Base-by-base conservation (phyloP, 1,139 yeast genomes). In the Wickerhamomyces sp. region DNA sequence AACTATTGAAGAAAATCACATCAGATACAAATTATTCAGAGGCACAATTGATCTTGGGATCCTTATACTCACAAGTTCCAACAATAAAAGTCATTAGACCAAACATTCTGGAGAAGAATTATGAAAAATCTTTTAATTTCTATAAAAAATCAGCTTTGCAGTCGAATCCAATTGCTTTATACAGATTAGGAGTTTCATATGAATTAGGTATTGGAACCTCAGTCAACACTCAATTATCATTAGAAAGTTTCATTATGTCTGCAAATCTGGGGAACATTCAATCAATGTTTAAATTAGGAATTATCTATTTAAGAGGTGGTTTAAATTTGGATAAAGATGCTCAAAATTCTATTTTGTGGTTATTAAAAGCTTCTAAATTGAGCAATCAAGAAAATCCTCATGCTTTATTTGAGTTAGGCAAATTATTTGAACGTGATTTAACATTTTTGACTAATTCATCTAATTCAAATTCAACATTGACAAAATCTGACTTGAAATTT, bases 271-370 rank as follows among this genome's bases (percentile, higher is more conserved):
- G 83, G 10, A 78, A 76, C 52, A 72, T 72, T 27, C 73, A 78
- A 6, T 68, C 77, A 34, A 81, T 83, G 86, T 84, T 81, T 65
- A 81, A 82, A 60, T 64, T 84, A 27, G 91, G 89, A 7, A 75
- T 81, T 76, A 71, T 79, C 40, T 68, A 74, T 50, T 67, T 82
- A 34, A 72, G 77, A 27, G 88, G 88, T 1, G 66, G 51, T 41
- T 56, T 72, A 7, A 67, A 64, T 7, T 69, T 68, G 53, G 65
- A 61, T 27, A 65, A 71, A 50, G 72, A 76, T 49, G 71, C 79
- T 27, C 55, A 63, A 37, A 69, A 72, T 49, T 79, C 85, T 0
- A 56, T 81, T 10, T 58, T 70, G 26, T 81, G 86, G 85, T 72
- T 81, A 36, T 67, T 71, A 47, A 68, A 72, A 41, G 87, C 88